Base-by-base conservation (phyloP, 1,284 basidiomycete species). In the Ganoderma boninense region DNA sequence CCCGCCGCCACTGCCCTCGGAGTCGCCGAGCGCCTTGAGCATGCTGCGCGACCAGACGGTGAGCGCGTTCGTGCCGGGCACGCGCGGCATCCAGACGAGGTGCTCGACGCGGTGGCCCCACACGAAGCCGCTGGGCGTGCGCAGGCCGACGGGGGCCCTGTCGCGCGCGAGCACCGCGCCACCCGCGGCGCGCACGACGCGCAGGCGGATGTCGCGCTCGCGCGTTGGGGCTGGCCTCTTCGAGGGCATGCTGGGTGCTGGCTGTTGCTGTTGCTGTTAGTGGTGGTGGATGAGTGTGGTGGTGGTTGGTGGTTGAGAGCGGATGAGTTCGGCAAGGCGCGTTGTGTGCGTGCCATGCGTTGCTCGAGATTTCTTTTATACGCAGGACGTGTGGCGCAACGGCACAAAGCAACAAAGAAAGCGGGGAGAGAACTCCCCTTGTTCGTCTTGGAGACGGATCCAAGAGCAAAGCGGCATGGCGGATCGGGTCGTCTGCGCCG, bases 41-140 rank as follows among this genome's bases (percentile, higher is more conserved):
- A 82, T 82, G 73, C 80, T 81, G 44, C 80, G 77, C 29, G 81
- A 79, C 78, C 79, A 83, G 62, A 78, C 70, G 32, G 79, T 80
- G 44, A 79, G 65, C 49, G 76, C 69, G 52, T 74, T 73, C 32
- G 64, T 65, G 62, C 79, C 76, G 18, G 76, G 67, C 64, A 81
- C 76, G 74, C 77, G 79, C 14, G 70, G 64, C 59, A 73, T 73
- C 66, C 62, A 68, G 57, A 71, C 62, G 70, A 77, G 76, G 71
- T 82, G 77, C 62, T 78, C 76, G 46, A 78, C 64, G 8, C 63
- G 60, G 69, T 81, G 79, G 32, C 76, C 82, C 82, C 82, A 82
- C 65, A 82, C 77, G 73, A 79, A 71, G 35, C 76, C 76, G 70
- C 80, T 81, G 13, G 78, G 78, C 2, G 79, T 71, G 43, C 81